Evolutionary conservation across 1,284 basidiomycete species (phyloP), one percentile per base, ranked within the genome.

Genomic region (Ceratobasidium sp.): DNA sequence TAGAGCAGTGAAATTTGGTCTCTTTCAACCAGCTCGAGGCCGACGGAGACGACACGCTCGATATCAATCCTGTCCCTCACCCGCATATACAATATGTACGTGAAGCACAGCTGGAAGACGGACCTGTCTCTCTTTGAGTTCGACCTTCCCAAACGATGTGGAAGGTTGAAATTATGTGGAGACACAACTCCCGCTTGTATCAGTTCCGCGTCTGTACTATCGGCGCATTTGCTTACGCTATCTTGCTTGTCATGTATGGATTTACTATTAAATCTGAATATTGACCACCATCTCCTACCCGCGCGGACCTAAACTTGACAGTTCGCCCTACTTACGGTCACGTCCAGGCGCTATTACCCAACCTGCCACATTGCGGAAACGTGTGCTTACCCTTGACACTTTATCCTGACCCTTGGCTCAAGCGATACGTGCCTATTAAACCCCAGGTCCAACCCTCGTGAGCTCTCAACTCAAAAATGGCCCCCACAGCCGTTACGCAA

Each of bases 131-230:
- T 80, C 88, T 85, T 91, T 91, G 90, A 92, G 90, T 92, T 88
- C 87, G 89, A 83, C 76, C 79, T 76, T 78, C 83, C 82, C 80
- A 81, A 15, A 74, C 74, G 67, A 76, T 80, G 86, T 85, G 84
- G 85, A 81, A 80, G 80, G 82, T 82, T 85, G 88, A 88, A 92
- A 92, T 92, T 92, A 81, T 85, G 88, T 78, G 80, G 85, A 82
- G 88, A 83, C 79, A 91, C 83, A 91, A 22, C 79, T 69, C 72
- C 54, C 69, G 54, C 70, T 62, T 32, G 60, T 52, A 56, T 60
- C 54, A 40, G 32, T 45, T 73, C 55, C 56, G 68, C 57, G 6
- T 42, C 20, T 32, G 53, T 27, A 38, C 42, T 45, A 67, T 69
- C 29, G 67, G 50, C 45, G 45, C 13, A 47, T 47, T 22, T 6